Evolutionary conservation across 1,139 yeast species (phyloP), one percentile per base, ranked within the genome.

Genomic region (Pichia terricola): DNA sequence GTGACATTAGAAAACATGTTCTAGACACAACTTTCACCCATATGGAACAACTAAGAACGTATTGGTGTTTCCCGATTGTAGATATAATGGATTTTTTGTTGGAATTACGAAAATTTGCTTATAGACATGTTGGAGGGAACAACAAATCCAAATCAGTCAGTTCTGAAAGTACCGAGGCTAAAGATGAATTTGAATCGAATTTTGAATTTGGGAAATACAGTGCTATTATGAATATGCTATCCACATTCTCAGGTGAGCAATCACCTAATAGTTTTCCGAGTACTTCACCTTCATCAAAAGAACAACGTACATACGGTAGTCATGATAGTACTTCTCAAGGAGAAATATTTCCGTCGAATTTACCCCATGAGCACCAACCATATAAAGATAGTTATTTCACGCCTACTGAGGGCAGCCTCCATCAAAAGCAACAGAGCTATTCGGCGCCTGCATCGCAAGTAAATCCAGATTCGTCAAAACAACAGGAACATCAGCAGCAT

Each of bases 31-130:
- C 48, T 8, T 22, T 50, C 4, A 41, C 28, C 2, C 26, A 41
- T 4, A 25, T 44, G 9, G 8, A 26, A 10, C 28, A 33, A 8
- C 38, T 44, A 4, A 38, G 38, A 33, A 45, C 27, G 4, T 34
- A 37, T 5, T 47, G 48, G 48, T 39, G 45, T 11, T 47, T 25
- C 3, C 37, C 39, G 3, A 32, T 49, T 4, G 22, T n/a, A 11
- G 53, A 50, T 36, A 35, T 47, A 26, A 45, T 50, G 47, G 35
- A 36, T 5, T 49, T 47, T 10, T 34, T 50, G 5, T 34, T 34
- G 22, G 47, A 47, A 31, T 33, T 50, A 16, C 42, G 41, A 37
- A 39, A 40, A 28, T 47, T 28, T 33, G 44, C 47, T 28, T 50
- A 45, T 31, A 37, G 27, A 16, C 27, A 44, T 4, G n/a, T 40